A percentile compares a stretch with the other conserved stretches of the same genome.
Conservation (phyloP, 805 yeast species). For the Candida golubevii region DNA sequence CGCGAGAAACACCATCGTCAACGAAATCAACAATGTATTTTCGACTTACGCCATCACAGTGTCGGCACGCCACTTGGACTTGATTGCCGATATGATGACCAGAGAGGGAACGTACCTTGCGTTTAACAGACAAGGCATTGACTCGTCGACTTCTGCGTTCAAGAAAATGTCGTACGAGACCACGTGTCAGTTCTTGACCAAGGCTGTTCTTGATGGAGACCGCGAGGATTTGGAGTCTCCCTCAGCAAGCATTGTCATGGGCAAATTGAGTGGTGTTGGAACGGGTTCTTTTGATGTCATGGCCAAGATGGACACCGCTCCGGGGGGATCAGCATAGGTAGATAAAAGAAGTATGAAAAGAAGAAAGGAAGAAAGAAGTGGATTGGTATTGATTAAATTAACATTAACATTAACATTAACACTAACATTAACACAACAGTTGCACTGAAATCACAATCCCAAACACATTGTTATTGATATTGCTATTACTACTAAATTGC, state of each 20-base stretch:
- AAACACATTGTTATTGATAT: no score
- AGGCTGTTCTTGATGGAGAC: conserved; percentile 91
- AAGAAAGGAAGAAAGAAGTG: no score
- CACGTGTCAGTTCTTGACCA: conserved; percentile 93
- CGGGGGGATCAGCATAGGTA: not conserved
- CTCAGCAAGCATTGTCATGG: conserved; percentile 88
- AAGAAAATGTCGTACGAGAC: conserved; percentile 99
- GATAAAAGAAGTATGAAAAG: not conserved
- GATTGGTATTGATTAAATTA: no score
- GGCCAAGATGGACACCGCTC: conserved; percentile 26
- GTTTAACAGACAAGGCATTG: conserved; percentile 97
- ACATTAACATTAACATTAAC: no score
- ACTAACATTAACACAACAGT: no score
- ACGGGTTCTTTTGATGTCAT: conserved; percentile 91
- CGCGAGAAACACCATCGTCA: conserved; percentile 94
- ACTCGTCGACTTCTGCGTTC: conserved; percentile 89
- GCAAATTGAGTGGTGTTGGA: conserved; percentile 87
- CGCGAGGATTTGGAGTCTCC: conserved; percentile 87
- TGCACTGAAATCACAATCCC: no score
- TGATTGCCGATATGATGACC: conserved; percentile 98
- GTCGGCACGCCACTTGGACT: conserved; percentile 88
- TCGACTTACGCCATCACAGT: conserved; percentile 94
- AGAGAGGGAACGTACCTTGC: conserved; percentile 96
- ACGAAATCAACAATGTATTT: conserved; percentile 93
- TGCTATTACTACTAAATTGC: no score